These are phyloP conservation scores for Candida montana DNA, from an alignment of 805 yeast species.

Conservation along the genomic window DNA sequence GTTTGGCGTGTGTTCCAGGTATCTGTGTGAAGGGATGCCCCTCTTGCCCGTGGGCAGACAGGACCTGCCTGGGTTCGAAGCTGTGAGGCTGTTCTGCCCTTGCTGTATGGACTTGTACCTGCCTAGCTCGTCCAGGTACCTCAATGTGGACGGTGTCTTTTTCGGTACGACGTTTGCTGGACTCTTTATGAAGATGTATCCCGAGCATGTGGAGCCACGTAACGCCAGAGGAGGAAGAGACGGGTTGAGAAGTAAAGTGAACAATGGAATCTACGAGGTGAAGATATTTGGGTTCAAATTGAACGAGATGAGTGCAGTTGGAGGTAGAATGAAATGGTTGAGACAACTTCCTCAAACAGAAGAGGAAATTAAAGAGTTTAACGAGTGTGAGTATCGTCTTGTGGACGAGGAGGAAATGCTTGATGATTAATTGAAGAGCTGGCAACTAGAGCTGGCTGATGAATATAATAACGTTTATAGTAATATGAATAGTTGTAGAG, in stretches of 20 bases:
- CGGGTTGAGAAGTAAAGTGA: slow-evolving; percentile 19
- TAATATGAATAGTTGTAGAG: no score
- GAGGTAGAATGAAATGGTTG: slow-evolving; percentile 96
- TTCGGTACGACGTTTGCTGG: slow-evolving; percentile 97
- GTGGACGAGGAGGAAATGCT: slow-evolving; percentile 35
- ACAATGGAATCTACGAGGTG: slow-evolving; percentile 48
- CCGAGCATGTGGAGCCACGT: slow-evolving; percentile 81
- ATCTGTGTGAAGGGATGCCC: slow-evolving; percentile 83
- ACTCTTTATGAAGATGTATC: slow-evolving; percentile 80
- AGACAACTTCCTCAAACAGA: slow-evolving; percentile 66
- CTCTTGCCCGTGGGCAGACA: slow-evolving; percentile 87
- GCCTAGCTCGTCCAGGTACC: slow-evolving; percentile 81
- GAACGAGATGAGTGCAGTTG: slow-evolving; percentile 66
- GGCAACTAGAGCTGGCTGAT: no score
- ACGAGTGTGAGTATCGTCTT: slow-evolving; percentile 56
- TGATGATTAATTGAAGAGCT: background rate
- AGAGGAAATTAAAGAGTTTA: slow-evolving; percentile 57
- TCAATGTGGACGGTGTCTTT: slow-evolving; percentile 92
- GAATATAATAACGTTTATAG: no score
- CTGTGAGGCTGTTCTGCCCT: slow-evolving; percentile 91
- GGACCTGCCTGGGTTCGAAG: slow-evolving; percentile 86
- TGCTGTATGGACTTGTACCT: slow-evolving; percentile 87
- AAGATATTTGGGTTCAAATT: slow-evolving; percentile 85
- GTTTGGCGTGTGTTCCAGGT: slow-evolving; percentile 91
- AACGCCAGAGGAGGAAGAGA: slow-evolving; percentile 37